These are phyloP conservation scores for Diddensiella transvaalensis DNA, from an alignment of 805 yeast species.

Conservation along the genomic window DNA sequence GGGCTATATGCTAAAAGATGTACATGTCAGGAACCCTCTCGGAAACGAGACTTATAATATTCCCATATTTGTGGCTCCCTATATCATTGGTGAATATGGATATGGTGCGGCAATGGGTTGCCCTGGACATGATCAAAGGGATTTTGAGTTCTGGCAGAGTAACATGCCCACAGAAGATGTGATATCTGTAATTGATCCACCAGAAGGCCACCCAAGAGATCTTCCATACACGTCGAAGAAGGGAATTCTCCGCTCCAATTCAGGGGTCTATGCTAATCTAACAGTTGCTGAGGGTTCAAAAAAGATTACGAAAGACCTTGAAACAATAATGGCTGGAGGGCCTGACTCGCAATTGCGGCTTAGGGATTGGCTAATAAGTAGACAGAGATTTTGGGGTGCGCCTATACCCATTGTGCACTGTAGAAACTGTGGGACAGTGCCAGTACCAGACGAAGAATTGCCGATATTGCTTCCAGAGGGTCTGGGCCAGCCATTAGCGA, in stretches of 20 bases:
- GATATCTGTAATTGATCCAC: constrained; percentile 46
- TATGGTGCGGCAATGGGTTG: constrained; percentile 98
- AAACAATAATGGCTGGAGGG: constrained; percentile 41
- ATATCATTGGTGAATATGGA: constrained; percentile 80
- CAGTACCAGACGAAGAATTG: constrained; percentile 83
- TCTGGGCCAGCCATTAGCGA: constrained; percentile 62
- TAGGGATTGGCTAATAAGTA: constrained; percentile 90
- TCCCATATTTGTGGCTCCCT: constrained; percentile 88
- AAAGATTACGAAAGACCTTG: constrained; percentile 44
- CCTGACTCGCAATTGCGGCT: constrained; percentile 54
- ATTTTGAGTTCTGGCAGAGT: constrained; percentile 70
- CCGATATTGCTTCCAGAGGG: constrained; percentile 76
- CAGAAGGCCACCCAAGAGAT: constrained; percentile 13
- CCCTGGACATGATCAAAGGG: constrained; percentile 90
- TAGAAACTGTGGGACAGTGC: constrained; percentile 77
- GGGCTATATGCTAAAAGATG: constrained; percentile 54
- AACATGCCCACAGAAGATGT: constrained; percentile 47
- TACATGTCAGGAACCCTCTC: constrained; percentile 55
- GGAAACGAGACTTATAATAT: constrained; percentile 37
- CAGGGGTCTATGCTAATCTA: constrained; percentile 52
- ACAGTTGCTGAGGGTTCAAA: constrained; percentile 48
- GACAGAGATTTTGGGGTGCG: constrained; percentile 98
- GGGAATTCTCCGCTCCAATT: constrained; percentile 48
- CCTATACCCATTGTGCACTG: constrained; percentile 96
- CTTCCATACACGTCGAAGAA: constrained; percentile 34